A percentile compares a stretch with the other conserved stretches of the same genome.
Evolutionary conservation across 768 basidiomycete species (phyloP).

Genomic region (Kwoniella botswanensis): DNA sequence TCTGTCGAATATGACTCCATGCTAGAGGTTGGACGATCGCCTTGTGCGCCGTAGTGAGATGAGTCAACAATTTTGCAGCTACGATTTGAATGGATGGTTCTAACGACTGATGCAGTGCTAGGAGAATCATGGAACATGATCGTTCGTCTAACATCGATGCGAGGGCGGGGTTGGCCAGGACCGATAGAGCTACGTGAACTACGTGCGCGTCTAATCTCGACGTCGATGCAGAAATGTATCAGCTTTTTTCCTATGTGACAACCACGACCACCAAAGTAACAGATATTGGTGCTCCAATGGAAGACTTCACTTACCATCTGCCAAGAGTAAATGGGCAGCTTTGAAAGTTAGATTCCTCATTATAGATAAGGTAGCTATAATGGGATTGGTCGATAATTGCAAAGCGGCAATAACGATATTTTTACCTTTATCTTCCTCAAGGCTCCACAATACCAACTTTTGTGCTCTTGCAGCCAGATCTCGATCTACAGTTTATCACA

Average conservation of each 20-base stretch:
- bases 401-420: constrained; percentile 43
- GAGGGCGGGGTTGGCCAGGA: constrained; percentile 44
- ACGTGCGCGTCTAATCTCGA: constrained; percentile 38
- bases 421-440: constrained; percentile 43
- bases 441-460: constrained; percentile 42
- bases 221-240: too few species aligned
- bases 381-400: constrained; percentile 35
- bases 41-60: constrained; percentile 45
- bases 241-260: too few species aligned
- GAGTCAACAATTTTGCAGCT: constrained; percentile 49
- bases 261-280: too few species aligned
- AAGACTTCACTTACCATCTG: constrained; percentile 36
- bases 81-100: constrained; percentile 52
- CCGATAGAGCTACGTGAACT: constrained; percentile 44
- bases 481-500: constrained; percentile 22
- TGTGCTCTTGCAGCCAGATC: constrained; percentile 38
- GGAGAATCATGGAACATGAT: constrained; percentile 48
- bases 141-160: constrained; percentile 45
- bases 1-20: constrained; percentile 51
- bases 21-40: constrained; percentile 52
- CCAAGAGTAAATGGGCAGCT: constrained; percentile 44
- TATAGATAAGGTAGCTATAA: constrained; percentile 32
- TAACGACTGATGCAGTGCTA: constrained; percentile 48
- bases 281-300: too few species aligned
- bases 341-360: constrained; percentile 42